Percentiles rank a stretch among this genome's conserved stretches.
phyloP scores from a whole-genome alignment of 495 filamentous ascomycete genomes.

The Aspergillus kassunensis region DNA sequence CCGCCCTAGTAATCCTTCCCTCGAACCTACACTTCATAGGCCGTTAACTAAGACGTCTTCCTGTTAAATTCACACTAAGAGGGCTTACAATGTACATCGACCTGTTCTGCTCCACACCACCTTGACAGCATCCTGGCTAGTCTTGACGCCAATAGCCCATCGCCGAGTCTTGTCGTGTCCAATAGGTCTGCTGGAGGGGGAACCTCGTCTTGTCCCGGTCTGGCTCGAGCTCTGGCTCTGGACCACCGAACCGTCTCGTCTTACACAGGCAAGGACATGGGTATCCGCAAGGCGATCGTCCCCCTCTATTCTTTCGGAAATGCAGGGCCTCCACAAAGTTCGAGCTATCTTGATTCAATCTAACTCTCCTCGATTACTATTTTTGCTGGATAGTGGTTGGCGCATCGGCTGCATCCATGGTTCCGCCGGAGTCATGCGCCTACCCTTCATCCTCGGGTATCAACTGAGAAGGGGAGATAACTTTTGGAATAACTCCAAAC shows the following conservation, averaged over 20 bases:
- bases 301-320: background rate
- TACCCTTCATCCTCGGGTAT: constrained; percentile 10
- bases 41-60: too few relatives aligned
- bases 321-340: constrained; percentile 1
- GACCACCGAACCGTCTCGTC: constrained; percentile 3
- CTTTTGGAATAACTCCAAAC: background rate
- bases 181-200: constrained; percentile 13
- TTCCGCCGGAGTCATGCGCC: constrained; percentile 20
- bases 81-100: too few relatives aligned
- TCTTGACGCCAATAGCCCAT: constrained; percentile 18
- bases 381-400: constrained; percentile 1
- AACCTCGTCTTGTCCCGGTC: constrained; percentile 2
- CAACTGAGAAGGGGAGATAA: background rate
- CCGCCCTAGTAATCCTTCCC: constrained; percentile 1
- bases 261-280: constrained; percentile 1
- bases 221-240: constrained; percentile 16
- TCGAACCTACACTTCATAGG: background rate
- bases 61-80: background rate
- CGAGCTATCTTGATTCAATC: background rate
- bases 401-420: constrained; percentile 16
- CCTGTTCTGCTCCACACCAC: constrained; percentile 8
- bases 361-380: background rate
- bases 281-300: background rate
- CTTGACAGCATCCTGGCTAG: background rate
- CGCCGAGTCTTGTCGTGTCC: constrained; percentile 7